Evolutionary conservation across 768 basidiomycete genomes (phyloP), one percentile per base, ranked within the genome.

Genomic region (Pleurotus sapidus): DNA sequence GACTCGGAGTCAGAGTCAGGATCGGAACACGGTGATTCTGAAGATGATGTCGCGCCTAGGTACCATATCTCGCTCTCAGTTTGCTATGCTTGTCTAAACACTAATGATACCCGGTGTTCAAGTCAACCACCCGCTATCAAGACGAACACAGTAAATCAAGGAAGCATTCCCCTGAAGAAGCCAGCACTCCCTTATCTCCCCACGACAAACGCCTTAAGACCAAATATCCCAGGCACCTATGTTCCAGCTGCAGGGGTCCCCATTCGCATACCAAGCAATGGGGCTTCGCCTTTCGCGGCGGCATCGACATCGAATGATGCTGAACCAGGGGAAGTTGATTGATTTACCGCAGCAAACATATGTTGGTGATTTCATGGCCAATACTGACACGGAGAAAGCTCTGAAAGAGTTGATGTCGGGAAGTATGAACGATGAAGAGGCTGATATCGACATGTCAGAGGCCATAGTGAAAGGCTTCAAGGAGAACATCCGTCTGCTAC

Each of bases 401-500:
- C 73, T 95, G 51, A 82, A 86, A 20, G 91, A 93, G 40, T 75
- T 95, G 15, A 84, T 95, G 60, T 80, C 82, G 46, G 87, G 87
- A 5, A 81, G 78, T 11, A 79, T 86, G 64, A 81, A 82, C 54
- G 81, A 83, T 51, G 80, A 83, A 40, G 87, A 86, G 17, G 74
- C 74, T 2, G 77, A 79, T 23, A 76, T 90, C 40, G 77, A 89
- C 58, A 80, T 84, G 70, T 78, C 80, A 3, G 84, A 93, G 59
- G 84, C 87, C 0, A 75, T 78, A 12, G 91, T 96, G 1, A 80
- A 86, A 9, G 95, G 89, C 0, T 96, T 98, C 68, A 76, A 75
- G 3, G 83, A 87, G 1, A 82, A 82, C 1, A 81, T 93, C 18
- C 75, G 66, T 45, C 75, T 98, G 18, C 76, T 96, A 62, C 89